Base-by-base conservation (phyloP, 108 stramenopile genomes). In the Pseudonitzschia multistriata region DNA sequence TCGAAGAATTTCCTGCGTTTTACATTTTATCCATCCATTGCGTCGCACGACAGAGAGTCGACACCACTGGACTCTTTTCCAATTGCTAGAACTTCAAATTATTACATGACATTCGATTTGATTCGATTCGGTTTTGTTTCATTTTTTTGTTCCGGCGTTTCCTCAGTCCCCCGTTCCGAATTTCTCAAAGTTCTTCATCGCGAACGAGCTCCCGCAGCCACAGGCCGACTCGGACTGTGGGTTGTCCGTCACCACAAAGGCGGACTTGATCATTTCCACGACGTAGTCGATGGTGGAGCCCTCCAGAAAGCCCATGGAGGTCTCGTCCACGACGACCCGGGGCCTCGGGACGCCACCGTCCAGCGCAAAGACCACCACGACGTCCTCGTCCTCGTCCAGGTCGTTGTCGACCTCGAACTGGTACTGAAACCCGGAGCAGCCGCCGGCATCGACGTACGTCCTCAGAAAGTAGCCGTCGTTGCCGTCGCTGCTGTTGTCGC, bases 161-260 rank as follows among this genome's bases (percentile, higher is more conserved):
- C 4, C 29, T 59, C 29, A 59, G 19, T 59, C 57, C 34, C 10
- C 4, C 5, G 34, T 33, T 15, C 57, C 57, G 34, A 35, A 35
- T 59, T 59, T 59, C 35, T 59, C 57, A 81, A 98, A 98, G 61
- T 96, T 96, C 81, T 98, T 99, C 68, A 96, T 74, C 14, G 98
- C 98, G 79, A 99, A 99, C 31, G 92, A 94, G 50, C 84, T 83
- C 6, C 97, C 98, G 79, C 98, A 99, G 13, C 98, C 98, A 81
- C 98, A 99, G 4, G 97, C 98, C 64, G 81, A 89, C 70, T 98
- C 98, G 56, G 93, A 93, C 66, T 96, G 86, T 6, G 98, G 98
- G 76, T 99, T 99, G 49, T 92, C 87, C 52, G 89, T 80, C 28
- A 99, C 91, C 10, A 91, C 94, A 83, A 99, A 99, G 28, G 92